Evolutionary conservation across 768 basidiomycete species (phyloP).

Genomic region (Lactarius tabidus): DNA sequence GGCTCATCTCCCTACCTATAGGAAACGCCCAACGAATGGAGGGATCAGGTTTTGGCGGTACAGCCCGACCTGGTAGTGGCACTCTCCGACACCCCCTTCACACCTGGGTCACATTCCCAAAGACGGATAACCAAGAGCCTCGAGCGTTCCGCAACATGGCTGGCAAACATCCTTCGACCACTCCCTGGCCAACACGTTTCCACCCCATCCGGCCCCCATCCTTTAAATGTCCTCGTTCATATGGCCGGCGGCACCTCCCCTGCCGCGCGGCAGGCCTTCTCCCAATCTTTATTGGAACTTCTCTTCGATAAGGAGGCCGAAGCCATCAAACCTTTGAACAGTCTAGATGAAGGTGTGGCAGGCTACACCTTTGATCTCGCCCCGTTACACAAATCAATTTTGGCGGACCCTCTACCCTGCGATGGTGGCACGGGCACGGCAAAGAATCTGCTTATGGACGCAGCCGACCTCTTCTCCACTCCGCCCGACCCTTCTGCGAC

Average conservation of each 20-base stretch:
- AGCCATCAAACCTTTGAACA: conserved; percentile 45
- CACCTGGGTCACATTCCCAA: conserved; percentile 64
- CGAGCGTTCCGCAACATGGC: conserved; percentile 64
- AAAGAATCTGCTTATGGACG: neutral
- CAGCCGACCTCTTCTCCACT: conserved; percentile 4
- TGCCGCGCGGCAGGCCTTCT: conserved; percentile 61
- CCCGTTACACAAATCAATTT: conserved; percentile 39
- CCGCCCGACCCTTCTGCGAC: conserved; percentile 8
- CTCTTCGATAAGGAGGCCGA: conserved; percentile 55
- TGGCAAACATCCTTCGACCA: conserved; percentile 48
- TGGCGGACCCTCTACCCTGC: conserved; percentile 2
- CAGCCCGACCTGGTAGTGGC: conserved; percentile 70
- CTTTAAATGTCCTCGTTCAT: conserved; percentile 57
- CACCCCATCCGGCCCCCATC: conserved; percentile 21
- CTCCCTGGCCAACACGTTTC: conserved; percentile 19
- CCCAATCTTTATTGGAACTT: conserved; percentile 51
- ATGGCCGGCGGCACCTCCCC: conserved; percentile 59
- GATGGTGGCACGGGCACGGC: neutral
- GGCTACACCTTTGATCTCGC: conserved; percentile 73
- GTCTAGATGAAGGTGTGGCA: conserved; percentile 61
- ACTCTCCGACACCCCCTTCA: conserved; percentile 66
- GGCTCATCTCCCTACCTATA: conserved; percentile 30
- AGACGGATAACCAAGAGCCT: conserved; percentile 74
- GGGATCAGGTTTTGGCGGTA: conserved; percentile 45
- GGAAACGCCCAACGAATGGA: conserved; percentile 57